phyloP scores from a whole-genome alignment of 495 filamentous ascomycete species.

The Trypethelium eluteriae region DNA sequence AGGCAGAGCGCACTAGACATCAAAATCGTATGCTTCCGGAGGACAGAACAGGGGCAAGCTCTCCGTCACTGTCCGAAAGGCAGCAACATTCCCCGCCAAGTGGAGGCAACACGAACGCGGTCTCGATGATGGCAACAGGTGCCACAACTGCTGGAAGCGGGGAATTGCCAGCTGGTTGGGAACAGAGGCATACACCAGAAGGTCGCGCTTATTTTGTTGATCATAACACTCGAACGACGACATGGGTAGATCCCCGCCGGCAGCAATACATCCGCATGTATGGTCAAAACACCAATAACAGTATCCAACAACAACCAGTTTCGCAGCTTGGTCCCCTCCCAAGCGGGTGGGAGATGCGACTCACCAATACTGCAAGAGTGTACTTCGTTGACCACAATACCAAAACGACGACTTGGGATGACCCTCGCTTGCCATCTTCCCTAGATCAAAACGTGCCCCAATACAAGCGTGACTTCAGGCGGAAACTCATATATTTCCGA shows the following conservation, averaged over 20 bases:
- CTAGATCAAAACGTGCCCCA: slow-evolving; percentile 97
- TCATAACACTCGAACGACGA: slow-evolving; percentile 96
- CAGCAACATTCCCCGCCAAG: slow-evolving; percentile 48
- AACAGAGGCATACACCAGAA: slow-evolving; percentile 90
- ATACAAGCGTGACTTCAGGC: slow-evolving; percentile 97
- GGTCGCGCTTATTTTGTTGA: slow-evolving; percentile 97
- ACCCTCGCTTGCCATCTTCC: slow-evolving; percentile 88
- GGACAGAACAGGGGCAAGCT: slow-evolving; percentile 88
- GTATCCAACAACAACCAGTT: slow-evolving; percentile 94
- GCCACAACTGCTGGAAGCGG: slow-evolving; percentile 91
- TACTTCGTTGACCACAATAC: slow-evolving; percentile 99
- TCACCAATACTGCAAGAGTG: slow-evolving; percentile 94
- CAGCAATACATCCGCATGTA: slow-evolving; percentile 99
- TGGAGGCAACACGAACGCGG: slow-evolving; percentile 47
- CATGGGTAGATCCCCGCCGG: slow-evolving; percentile 96
- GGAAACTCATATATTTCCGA: slow-evolving; percentile 98
- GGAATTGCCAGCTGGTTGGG: slow-evolving; percentile 92
- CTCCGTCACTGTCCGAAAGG: slow-evolving; percentile 66
- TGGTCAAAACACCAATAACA: slow-evolving; percentile 70
- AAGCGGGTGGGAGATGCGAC: slow-evolving; percentile 98
- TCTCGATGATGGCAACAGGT: slow-evolving; percentile 88
- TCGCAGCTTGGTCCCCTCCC: slow-evolving; percentile 95
- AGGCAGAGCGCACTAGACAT: slow-evolving; percentile 83
- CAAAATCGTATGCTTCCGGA: slow-evolving; percentile 94
- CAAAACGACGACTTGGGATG: slow-evolving; percentile 99